phyloP scores from a whole-genome alignment of 1,139 yeast species.

The Williopsis jadinii region DNA sequence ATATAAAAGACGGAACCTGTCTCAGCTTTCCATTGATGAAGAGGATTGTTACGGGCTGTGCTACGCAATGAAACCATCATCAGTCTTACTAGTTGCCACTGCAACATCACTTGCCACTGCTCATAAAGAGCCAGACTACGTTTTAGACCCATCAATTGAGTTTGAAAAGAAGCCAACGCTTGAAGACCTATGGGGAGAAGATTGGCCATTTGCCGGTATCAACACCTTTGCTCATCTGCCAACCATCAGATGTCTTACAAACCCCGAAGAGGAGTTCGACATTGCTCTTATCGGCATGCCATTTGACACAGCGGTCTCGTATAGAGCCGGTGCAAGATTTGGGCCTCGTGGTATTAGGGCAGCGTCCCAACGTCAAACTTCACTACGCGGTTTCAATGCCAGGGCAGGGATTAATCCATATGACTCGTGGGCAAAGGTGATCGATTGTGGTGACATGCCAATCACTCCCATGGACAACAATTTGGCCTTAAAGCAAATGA shows the following conservation, averaged over 20 bases:
- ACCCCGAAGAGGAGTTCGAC: constrained; percentile 44
- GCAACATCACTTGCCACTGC: constrained; percentile 7
- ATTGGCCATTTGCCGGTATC: constrained; percentile 66
- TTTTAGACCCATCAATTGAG: constrained; percentile 10
- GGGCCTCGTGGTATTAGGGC: constrained; percentile 72
- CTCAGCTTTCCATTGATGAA: no score
- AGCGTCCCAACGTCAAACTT: constrained; percentile 67
- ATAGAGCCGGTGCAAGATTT: constrained; percentile 72
- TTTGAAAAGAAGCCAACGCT: constrained; percentile 24
- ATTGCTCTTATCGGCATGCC: constrained; percentile 71
- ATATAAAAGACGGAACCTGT: no score
- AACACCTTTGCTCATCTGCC: constrained; percentile 61
- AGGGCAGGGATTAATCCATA: constrained; percentile 48
- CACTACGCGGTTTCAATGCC: constrained; percentile 60
- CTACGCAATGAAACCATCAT: constrained; percentile 5
- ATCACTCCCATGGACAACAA: constrained; percentile 71
- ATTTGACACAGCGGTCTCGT: constrained; percentile 70
- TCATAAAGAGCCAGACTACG: constrained; percentile 9
- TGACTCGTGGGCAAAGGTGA: constrained; percentile 54
- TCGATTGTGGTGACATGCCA: constrained; percentile 82
- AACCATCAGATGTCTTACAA: constrained; percentile 46
- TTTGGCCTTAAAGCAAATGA: constrained; percentile 67
- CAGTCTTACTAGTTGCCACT: constrained; percentile 5
- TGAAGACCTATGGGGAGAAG: constrained; percentile 52
- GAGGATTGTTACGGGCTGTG: neutral